A percentile compares a stretch with the other conserved stretches of the same genome.
phyloP scores from a whole-genome alignment of 352 stramenopile species.

The Pythium volutum region DNA sequence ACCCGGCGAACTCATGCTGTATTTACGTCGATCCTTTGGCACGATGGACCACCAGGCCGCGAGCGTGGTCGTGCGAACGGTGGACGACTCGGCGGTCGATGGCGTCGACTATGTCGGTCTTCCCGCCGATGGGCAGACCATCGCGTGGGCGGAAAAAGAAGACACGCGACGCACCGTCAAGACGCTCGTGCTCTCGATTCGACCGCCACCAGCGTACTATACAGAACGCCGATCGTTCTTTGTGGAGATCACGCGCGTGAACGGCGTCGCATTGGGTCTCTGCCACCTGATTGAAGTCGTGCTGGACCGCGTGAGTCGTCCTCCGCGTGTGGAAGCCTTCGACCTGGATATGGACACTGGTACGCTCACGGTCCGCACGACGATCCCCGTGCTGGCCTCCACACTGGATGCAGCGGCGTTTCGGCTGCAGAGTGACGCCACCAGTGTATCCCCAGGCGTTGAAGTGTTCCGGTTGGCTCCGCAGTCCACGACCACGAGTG shows the following conservation, averaged over 20 bases:
- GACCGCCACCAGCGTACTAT: conserved; percentile 39
- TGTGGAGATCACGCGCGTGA: conserved; percentile 45
- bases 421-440: conserved; percentile 35
- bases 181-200: conserved; percentile 37
- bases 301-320: conserved; percentile 30
- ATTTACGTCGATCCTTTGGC: conserved; percentile 51
- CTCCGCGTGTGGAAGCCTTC: conserved; percentile 40
- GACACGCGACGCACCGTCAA: conserved; percentile 38
- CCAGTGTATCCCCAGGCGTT: not conserved
- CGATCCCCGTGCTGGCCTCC: conserved; percentile 31
- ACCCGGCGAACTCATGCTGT: conserved; percentile 37
- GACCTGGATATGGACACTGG: conserved; percentile 49
- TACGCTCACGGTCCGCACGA: conserved; percentile 36
- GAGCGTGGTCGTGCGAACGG: conserved; percentile 33
- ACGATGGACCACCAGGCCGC: conserved; percentile 25
- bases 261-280: conserved; percentile 40
- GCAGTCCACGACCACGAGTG: conserved; percentile 42
- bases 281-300: conserved; percentile 43
- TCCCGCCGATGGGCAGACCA: conserved; percentile 1
- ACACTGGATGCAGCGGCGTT: conserved; percentile 49
- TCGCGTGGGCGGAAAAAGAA: conserved; percentile 28
- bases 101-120: conserved; percentile 55
- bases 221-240: conserved; percentile 37
- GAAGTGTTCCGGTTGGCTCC: conserved; percentile 11
- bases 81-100: conserved; percentile 45